Evolutionary conservation across 495 filamentous ascomycete genomes (phyloP).

Genomic region (Neurospora sp.): DNA sequence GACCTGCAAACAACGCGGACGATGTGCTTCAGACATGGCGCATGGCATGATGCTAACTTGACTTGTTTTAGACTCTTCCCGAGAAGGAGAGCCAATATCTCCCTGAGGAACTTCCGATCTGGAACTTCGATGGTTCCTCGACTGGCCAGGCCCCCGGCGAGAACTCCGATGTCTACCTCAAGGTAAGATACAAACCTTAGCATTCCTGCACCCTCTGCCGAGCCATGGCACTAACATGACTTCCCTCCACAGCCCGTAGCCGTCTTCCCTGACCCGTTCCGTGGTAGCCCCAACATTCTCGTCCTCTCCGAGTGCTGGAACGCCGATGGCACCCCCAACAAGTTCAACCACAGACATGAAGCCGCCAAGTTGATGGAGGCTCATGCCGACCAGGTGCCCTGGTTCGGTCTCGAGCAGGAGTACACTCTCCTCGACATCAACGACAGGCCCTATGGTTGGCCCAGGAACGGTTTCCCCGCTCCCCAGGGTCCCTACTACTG

Average conservation of each 20-base stretch:
- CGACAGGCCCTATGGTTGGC: slow-evolving; percentile 92
- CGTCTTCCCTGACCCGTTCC: slow-evolving; percentile 72
- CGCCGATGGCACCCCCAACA: slow-evolving; percentile 91
- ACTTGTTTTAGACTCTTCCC: slow-evolving; percentile 58
- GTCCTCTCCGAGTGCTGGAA: slow-evolving; percentile 97
- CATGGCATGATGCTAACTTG: slow-evolving; percentile 11
- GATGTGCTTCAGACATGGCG: slow-evolving; percentile 5
- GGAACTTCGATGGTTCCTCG: slow-evolving; percentile 98
- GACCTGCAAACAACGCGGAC: not conserved
- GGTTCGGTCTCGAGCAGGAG: slow-evolving; percentile 99
- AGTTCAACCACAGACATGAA: slow-evolving; percentile 84
- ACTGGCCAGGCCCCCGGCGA: slow-evolving; percentile 90
- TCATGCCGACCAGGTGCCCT: slow-evolving; percentile 72
- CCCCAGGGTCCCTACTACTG: slow-evolving; percentile 97
- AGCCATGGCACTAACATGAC: not conserved
- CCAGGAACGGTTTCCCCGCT: slow-evolving; percentile 85
- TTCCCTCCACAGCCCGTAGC: slow-evolving; percentile 55
- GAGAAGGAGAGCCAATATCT: slow-evolving; percentile 40
- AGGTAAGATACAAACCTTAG: not conserved
- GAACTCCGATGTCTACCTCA: slow-evolving; percentile 95
- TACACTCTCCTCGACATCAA: slow-evolving; percentile 58
- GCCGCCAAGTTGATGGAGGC: slow-evolving; percentile 70
- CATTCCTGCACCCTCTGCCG: not conserved
- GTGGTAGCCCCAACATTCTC: slow-evolving; percentile 76
- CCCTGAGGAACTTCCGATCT: slow-evolving; percentile 83